Base-by-base conservation (phyloP, 2,329 filamentous ascomycete species). In the Cryphonectria radicalis region DNA sequence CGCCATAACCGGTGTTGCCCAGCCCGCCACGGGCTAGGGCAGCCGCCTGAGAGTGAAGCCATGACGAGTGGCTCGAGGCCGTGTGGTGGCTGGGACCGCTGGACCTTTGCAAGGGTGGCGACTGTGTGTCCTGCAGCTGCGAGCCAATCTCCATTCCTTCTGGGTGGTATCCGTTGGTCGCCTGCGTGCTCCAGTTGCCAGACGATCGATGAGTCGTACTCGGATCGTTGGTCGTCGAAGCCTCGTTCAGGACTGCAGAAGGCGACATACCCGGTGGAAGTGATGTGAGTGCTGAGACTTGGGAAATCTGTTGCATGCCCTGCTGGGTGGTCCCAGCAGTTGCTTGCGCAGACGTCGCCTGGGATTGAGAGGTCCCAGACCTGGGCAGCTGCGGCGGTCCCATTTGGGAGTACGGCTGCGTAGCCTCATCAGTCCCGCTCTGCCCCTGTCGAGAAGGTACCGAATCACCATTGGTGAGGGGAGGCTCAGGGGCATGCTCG, bases 141-240 rank as follows among this genome's bases (percentile, higher is more conserved):
- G 76, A 82, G 76, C 22, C 35, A 19, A 82, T 87, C 68, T 84
- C 88, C 14, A 77, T 80, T 70, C 83, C 79, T 70, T 83, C 79
- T 53, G 77, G 81, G 25, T 89, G 87, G 40, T 82, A 81, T 28
- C 92, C 92, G 73, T 94, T 94, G 3, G 91, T 93, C 71, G 88
- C 86, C 78, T 95, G 92, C 0, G 92, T 93, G 78, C 91, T 91
- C 79, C 88, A 87, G 74, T 88, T 87, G 2, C 88, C 90, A 0
- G 89, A 90, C 17, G 90, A 91, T 67, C 83, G 79, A 72, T 85
- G 83, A 22, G 84, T 83, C 3, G 92, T 88, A 73, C 92, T 90
- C 0, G 93, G 93, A 2, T 93, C 95, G 81, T 97, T 96, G n/a
- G 95, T 97, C 0, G 95, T 97, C 2, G 94, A 97, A 1, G 94